A percentile compares a stretch with the other conserved stretches of the same genome.
These are phyloP conservation scores for Neonectria punicea DNA, from an alignment of 2,329 filamentous ascomycete genomes.

Conservation along the genomic window DNA sequence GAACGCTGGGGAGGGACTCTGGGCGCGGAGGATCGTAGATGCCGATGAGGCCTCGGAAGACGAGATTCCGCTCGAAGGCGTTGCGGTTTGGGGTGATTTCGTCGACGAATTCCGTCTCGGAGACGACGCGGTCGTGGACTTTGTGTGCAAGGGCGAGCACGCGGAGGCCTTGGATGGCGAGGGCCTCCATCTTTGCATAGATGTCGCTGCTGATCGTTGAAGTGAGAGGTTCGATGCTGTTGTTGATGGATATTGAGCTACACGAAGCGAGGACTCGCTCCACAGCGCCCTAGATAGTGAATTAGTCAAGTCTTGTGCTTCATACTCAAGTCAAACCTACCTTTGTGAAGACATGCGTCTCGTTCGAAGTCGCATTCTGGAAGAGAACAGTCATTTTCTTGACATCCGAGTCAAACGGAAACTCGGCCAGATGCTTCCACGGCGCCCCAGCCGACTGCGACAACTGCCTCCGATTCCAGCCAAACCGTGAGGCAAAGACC, in stretches of 20 bases:
- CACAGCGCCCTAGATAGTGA: conserved; percentile 63
- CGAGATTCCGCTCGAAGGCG: conserved; percentile 63
- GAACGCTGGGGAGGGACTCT: conserved; percentile 67
- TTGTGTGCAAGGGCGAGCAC: conserved; percentile 69
- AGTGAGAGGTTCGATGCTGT: conserved; percentile 48
- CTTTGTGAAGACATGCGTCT: conserved; percentile 66
- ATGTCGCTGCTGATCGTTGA: conserved; percentile 61
- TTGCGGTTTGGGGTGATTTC: conserved; percentile 34
- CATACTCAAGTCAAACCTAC: conserved; percentile 37
- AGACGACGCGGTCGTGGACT: conserved; percentile 19
- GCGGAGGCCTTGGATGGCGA: conserved; percentile 71
- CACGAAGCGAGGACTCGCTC: conserved; percentile 73
- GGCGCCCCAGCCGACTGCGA: conserved; percentile 58
- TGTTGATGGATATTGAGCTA: conserved; percentile 56
- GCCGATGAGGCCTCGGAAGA: conserved; percentile 72
- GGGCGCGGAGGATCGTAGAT: conserved; percentile 75
- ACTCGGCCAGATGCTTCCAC: conserved; percentile 72
- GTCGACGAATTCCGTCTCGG: conserved; percentile 44
- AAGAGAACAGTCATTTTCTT: conserved; percentile 83
- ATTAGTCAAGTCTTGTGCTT: not conserved
- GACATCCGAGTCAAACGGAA: conserved; percentile 78
- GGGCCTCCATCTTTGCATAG: conserved; percentile 71
- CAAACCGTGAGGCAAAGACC: conserved; percentile 76
- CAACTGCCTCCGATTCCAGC: conserved; percentile 66
- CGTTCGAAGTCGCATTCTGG: conserved; percentile 50